phyloP scores from a whole-genome alignment of 108 stramenopile genomes.

The Stephanodiscus triporus region DNA sequence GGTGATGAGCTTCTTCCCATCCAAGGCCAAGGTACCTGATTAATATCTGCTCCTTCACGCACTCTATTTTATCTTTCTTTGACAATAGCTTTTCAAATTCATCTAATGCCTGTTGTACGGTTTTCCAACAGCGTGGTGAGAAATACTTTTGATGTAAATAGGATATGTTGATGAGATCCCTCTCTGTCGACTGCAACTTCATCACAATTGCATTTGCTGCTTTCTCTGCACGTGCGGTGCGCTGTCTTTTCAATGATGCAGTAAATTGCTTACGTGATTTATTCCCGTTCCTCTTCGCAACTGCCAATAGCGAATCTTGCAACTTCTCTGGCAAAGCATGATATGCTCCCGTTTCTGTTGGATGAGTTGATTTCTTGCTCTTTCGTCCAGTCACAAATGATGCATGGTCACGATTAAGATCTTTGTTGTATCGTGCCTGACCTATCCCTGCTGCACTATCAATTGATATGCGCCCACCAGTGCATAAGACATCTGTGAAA shows the following conservation, averaged over 20 bases:
- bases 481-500: conserved; percentile 3
- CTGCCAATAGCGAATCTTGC: neutral
- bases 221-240: neutral
- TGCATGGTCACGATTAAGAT: conserved; percentile 7
- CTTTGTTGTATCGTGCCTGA: conserved; percentile 4
- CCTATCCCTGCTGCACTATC: too few species aligned
- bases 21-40: too few species aligned
- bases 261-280: neutral
- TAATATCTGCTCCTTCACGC: conserved; percentile 7
- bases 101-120: neutral
- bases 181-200: neutral
- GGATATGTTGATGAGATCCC: conserved; percentile 4
- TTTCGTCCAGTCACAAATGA: neutral
- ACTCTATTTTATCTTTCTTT: conserved; percentile 12
- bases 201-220: too few species aligned
- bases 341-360: neutral
- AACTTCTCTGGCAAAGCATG: conserved; percentile 1
- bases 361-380: neutral
- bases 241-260: neutral
- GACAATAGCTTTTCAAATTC: neutral
- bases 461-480: neutral
- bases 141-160: conserved; percentile 12
- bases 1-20: too few species aligned
- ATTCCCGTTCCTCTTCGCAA: neutral
- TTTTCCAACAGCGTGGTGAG: conserved; percentile 16